Percentiles rank a stretch among this genome's conserved stretches.
Evolutionary conservation across 2,329 filamentous ascomycete genomes (phyloP).

Genomic region (Bipolaris gigantea): DNA sequence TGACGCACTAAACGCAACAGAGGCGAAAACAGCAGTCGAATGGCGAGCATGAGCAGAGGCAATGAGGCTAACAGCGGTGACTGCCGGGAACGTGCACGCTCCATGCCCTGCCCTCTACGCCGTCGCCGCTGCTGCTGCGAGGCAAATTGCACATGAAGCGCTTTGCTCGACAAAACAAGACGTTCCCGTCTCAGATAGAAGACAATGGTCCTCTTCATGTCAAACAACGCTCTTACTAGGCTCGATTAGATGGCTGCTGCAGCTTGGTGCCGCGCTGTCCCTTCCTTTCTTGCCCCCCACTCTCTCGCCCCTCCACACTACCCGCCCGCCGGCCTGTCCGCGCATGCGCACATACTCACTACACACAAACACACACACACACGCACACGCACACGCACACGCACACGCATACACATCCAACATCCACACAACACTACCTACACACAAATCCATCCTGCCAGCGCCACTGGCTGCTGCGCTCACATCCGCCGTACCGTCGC

Average conservation of each 20-base stretch:
- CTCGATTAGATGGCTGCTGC: slow-evolving; percentile 12
- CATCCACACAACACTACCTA: no score
- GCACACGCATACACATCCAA: no score
- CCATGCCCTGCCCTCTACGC: not conserved
- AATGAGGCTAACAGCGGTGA: slow-evolving; percentile 3
- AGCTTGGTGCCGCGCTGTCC: slow-evolving; percentile 18
- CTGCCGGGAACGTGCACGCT: not conserved
- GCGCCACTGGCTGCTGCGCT: not conserved
- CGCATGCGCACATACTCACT: not conserved
- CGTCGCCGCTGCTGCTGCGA: not conserved
- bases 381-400: no score
- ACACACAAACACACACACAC: not conserved
- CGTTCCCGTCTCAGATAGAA: slow-evolving; percentile 27
- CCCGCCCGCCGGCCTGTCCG: not conserved
- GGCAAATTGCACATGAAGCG: slow-evolving; percentile 8
- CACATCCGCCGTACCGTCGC: not conserved
- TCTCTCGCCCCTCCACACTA: slow-evolving; percentile 7
- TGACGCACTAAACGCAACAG: slow-evolving; percentile 4
- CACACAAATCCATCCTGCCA: no score
- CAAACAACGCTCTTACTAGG: slow-evolving; percentile 21
- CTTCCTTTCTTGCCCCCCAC: slow-evolving; percentile 13
- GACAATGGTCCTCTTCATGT: slow-evolving; percentile 11
- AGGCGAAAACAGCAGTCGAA: not conserved
- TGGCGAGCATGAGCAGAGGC: no score
- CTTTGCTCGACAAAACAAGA: slow-evolving; percentile 16